A percentile compares a stretch with the other conserved stretches of the same genome.
These are phyloP conservation scores for Rachicladosporium sp. DNA, from an alignment of 2,329 filamentous ascomycete genomes.

Conservation along the genomic window DNA sequence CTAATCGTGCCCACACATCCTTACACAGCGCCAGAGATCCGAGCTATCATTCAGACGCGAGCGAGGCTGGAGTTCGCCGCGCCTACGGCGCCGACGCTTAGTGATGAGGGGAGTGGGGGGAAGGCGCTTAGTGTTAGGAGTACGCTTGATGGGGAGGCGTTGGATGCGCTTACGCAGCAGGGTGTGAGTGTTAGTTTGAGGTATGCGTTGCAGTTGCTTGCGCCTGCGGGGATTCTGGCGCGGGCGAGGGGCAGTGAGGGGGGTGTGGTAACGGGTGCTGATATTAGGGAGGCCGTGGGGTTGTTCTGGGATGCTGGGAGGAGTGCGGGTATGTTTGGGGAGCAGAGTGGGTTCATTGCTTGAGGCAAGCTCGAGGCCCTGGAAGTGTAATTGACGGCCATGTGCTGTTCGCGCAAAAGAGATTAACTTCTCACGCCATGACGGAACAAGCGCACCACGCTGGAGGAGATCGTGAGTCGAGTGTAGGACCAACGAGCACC, in stretches of 20 bases:
- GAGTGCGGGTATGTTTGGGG: slow-evolving; percentile 29
- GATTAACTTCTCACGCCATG: too few relatives aligned
- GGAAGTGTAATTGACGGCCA: too few relatives aligned
- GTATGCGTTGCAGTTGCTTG: slow-evolving; percentile 85
- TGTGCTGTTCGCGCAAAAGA: too few relatives aligned
- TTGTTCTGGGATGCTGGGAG: slow-evolving; percentile 38
- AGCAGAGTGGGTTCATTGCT: slow-evolving; percentile 23
- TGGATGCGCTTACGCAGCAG: slow-evolving; percentile 76
- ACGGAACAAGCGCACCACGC: too few relatives aligned
- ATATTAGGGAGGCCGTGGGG: slow-evolving; percentile 40
- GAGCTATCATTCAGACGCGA: slow-evolving; percentile 77
- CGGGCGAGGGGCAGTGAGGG: slow-evolving; percentile 44
- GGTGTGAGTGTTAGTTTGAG: slow-evolving; percentile 81
- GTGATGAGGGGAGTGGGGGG: slow-evolving; percentile 13
- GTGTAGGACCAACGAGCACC: too few relatives aligned
- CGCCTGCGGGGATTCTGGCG: slow-evolving; percentile 81
- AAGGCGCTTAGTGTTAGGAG: slow-evolving; percentile 60
- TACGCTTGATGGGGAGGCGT: slow-evolving; percentile 64
- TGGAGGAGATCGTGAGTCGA: too few relatives aligned
- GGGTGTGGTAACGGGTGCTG: slow-evolving; percentile 36
- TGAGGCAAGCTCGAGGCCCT: too few relatives aligned
- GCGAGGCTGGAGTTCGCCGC: slow-evolving; percentile 35
- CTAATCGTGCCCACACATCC: slow-evolving; percentile 92
- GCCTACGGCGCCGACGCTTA: slow-evolving; percentile 21
- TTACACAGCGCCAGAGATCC: slow-evolving; percentile 81